These are phyloP conservation scores for Scytalidium lignicola DNA, from an alignment of 2,329 filamentous ascomycete genomes.

Conservation along the genomic window DNA sequence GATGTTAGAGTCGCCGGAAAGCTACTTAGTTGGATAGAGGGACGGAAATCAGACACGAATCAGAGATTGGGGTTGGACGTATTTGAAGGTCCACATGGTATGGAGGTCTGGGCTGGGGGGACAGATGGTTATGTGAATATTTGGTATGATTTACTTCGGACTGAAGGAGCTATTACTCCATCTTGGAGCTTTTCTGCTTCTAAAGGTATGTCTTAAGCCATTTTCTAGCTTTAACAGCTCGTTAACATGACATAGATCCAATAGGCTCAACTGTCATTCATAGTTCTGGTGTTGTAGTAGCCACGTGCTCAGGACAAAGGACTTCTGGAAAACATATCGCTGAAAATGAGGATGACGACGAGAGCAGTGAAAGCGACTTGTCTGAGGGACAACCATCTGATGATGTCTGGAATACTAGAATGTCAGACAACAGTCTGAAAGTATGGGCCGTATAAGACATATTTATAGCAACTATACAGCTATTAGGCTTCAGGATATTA, in stretches of 20 bases:
- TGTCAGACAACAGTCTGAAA: constrained; percentile 39
- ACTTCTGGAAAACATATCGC: constrained; percentile 8
- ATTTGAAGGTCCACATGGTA: constrained; percentile 43
- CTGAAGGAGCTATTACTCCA: constrained; percentile 30
- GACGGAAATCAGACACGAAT: constrained; percentile 45
- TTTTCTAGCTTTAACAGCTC: neutral
- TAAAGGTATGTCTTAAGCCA: constrained; percentile 17
- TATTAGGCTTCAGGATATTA: neutral
- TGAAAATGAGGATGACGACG: constrained; percentile 8
- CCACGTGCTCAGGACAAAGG: constrained; percentile 28
- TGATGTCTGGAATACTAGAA: neutral
- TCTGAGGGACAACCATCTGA: neutral
- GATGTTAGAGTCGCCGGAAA: constrained; percentile 55
- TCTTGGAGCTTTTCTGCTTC: neutral
- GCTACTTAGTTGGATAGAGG: constrained; percentile 49
- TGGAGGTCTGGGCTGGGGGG: constrained; percentile 60
- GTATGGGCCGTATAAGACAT: constrained; percentile 36
- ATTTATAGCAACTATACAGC: neutral
- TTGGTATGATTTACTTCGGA: constrained; percentile 52
- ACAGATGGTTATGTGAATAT: constrained; percentile 49
- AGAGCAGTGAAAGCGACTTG: constrained; percentile 6
- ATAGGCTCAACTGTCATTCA: constrained; percentile 26
- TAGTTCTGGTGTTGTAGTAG: constrained; percentile 26
- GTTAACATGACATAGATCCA: constrained; percentile 15
- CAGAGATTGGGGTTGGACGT: constrained; percentile 53